Evolutionary conservation across 139 green algal genomes (phyloP), one percentile per base, ranked within the genome.

Genomic region (Trebouxia sp.): DNA sequence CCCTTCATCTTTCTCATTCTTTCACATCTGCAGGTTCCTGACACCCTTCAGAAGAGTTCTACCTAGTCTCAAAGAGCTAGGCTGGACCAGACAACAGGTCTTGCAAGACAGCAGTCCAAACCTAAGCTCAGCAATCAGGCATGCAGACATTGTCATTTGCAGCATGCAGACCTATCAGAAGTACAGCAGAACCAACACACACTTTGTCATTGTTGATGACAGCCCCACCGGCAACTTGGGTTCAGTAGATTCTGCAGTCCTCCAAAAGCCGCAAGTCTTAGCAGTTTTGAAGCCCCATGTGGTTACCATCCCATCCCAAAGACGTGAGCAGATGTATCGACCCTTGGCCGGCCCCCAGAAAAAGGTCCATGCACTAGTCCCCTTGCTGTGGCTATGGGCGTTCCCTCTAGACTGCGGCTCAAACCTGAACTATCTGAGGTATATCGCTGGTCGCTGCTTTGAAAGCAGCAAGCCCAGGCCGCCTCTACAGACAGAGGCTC

Each of bases 321-420:
- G 42, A 48, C 42, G 41, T 51, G 43, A 28, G 22, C 69, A 51
- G 39, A 51, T 32, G 37, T 38, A 51, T 39, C 53, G 42, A 77
- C 42, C 42, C 1, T 39, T 55, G 26, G 69, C 41, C 35, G 69
- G 41, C 20, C 42, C 42, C 41, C 28, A 58, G 6, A 51, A 77
- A 22, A 77, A 77, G n/a, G 69, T 77, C 0, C 42, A 58, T 51
- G 69, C 69, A 77, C 22, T 77, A 4, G 38, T 77, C 10, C 69
- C 69, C 20, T 39, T 58, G 26, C 26, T 77, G 26, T 77, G 69
- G 69, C 41, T 77, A 2, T 77, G 69, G 69, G 42, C 26, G 6
- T 77, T 77, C n/a, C 69, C 69, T 39, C 41, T 77, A 39, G 69
- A 77, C 26, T 77, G 69, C 26, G 69, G 69, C 3, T n/a, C 42